Base-by-base conservation (phyloP, 805 yeast genomes). In the Nakazawaea ambrosiae region DNA sequence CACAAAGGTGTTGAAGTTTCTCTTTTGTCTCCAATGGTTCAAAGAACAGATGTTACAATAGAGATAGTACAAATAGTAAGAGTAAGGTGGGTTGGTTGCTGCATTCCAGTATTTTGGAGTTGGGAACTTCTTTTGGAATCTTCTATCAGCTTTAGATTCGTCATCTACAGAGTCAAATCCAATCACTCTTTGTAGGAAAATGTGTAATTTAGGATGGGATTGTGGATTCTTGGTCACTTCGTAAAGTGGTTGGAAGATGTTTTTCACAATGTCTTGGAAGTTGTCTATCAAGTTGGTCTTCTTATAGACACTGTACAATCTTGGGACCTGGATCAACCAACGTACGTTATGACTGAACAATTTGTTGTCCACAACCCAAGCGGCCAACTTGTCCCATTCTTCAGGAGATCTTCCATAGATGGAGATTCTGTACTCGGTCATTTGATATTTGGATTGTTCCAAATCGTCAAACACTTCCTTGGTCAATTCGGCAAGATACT, bases 141-240 rank as follows among this genome's bases (percentile, higher is more conserved):
- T 73, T 46, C 87, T 77, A 58, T 92, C 98, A 30, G 75, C 73
- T 57, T 94, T 92, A 9, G 96, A 85, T 61, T 92, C 99, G 60
- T 92, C 99, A 60, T 92, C 99, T 24, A 92, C 99, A 4, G 96
- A 86, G 60, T 92, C 99, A 60, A 92, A 92, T 0, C 99, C 99
- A 51, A 92, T 82, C 3, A 92, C 97, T 49, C 98, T 74, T 63
- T 88, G 94, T 49, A 92, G 63, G 57, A 92, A 89, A 4, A 88
- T 71, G 52, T 81, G 82, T 39, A 92, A 68, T 57, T 92, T 92
- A n/a, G 98, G 98, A 60, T 89, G 89, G 6, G 81, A 70, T 37
- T 70, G 48, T 8, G 99, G 98, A 57, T 89, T 73, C 49, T 77
- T 69, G 3, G 96, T 78, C 6, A 86, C 98, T 57, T 92, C 95